phyloP scores from a whole-genome alignment of 352 stramenopile genomes.

The Pythium periplocum region DNA sequence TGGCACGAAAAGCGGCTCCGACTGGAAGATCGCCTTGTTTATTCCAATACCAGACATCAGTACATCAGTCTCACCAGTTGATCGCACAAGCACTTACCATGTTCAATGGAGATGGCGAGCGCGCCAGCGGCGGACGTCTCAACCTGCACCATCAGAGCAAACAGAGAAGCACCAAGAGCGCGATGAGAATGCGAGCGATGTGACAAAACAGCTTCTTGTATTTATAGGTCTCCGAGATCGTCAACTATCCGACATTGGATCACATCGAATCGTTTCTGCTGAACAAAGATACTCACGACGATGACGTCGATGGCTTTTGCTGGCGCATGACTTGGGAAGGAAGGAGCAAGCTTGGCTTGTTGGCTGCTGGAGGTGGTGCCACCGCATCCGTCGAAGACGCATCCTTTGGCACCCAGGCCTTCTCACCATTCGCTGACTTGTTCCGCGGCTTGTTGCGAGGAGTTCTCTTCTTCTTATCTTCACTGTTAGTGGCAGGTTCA shows the following conservation, averaged over 20 bases:
- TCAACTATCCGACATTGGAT: no score
- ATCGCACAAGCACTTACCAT: conserved; percentile 4
- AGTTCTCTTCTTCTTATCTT: conserved; percentile 11
- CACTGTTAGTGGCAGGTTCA: no score
- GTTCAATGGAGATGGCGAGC: conserved; percentile 9
- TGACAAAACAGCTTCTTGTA: background rate
- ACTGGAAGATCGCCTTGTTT: conserved; percentile 32
- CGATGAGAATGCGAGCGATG: no score
- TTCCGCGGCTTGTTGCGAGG: background rate
- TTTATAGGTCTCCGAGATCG: conserved; percentile 10
- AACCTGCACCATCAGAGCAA: conserved; percentile 8
- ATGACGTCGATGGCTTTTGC: conserved; percentile 9
- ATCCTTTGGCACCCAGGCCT: no score
- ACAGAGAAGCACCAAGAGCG: no score
- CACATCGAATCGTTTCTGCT: no score
- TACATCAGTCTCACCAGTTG: background rate
- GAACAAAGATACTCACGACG: background rate
- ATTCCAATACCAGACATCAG: no score
- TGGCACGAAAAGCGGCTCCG: conserved; percentile 41
- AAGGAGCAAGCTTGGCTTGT: conserved; percentile 11
- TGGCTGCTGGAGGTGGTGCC: background rate
- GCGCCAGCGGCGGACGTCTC: conserved; percentile 1
- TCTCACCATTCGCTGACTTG: no score
- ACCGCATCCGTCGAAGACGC: no score
- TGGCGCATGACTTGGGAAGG: conserved; percentile 19